phyloP scores from a whole-genome alignment of 2,329 filamentous ascomycete genomes.

The Sporothrix sp. region DNA sequence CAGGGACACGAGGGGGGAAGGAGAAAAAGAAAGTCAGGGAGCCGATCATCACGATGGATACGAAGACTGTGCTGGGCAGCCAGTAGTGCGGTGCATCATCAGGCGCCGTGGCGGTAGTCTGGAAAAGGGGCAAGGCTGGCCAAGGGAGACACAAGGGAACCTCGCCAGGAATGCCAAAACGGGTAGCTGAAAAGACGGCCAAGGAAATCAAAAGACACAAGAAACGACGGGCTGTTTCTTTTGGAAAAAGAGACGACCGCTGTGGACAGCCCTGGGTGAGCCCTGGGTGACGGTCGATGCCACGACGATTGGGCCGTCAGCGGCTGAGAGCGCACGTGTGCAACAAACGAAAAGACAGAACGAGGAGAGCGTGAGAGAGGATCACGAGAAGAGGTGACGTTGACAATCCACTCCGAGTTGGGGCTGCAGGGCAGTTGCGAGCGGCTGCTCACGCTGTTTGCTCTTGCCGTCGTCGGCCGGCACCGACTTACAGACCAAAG shows the following conservation, averaged over 20 bases:
- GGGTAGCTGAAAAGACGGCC: background rate
- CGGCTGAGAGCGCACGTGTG: too few species aligned
- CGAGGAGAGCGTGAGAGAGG: background rate
- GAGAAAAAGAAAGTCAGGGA: background rate
- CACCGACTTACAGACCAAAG: conserved; percentile 9
- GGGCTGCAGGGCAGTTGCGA: background rate
- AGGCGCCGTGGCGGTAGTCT: conserved; percentile 5
- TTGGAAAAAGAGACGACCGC: background rate
- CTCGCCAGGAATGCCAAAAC: too few species aligned
- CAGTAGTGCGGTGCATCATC: conserved; percentile 1
- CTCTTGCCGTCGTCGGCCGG: background rate
- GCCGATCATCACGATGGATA: background rate
- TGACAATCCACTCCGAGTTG: background rate
- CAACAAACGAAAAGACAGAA: background rate
- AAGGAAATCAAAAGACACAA: background rate
- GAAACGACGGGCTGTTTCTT: conserved; percentile 3
- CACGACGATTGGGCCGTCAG: too few species aligned
- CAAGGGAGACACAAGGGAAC: conserved; percentile 5
- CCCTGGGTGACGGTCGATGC: background rate
- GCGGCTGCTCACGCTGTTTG: background rate
- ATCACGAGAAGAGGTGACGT: background rate
- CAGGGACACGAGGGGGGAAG: background rate
- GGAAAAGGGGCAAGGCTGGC: conserved; percentile 5
- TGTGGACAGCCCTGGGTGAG: background rate
- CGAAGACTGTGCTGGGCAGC: background rate